Conservation (phyloP, 306 rosid genomes). For the Castanea mollissima region DNA sequence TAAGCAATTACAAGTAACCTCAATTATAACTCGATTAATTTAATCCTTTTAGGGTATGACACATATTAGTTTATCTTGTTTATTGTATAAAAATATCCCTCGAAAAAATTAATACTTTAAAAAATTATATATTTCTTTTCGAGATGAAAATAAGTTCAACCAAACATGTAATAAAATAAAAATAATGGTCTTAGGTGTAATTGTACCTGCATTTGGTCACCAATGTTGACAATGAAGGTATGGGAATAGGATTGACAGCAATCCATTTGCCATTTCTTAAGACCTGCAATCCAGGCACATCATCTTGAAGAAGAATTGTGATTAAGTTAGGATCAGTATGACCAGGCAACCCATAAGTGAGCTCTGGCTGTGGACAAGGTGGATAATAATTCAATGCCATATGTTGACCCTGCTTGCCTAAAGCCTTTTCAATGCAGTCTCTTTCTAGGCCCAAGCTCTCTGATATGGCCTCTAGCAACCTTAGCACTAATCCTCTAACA, state of each 20-base stretch:
- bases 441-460: slow-evolving; percentile 43
- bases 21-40: too few relatives aligned
- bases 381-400: slow-evolving; percentile 61
- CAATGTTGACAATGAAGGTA: slow-evolving; percentile 47
- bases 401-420: slow-evolving; percentile 48
- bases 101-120: too few relatives aligned
- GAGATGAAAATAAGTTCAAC: too few relatives aligned
- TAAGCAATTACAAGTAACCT: too few relatives aligned
- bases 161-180: neutral
- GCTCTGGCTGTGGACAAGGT: slow-evolving; percentile 52
- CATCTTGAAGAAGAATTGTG: slow-evolving; percentile 51
- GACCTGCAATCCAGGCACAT: slow-evolving; percentile 54
- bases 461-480: slow-evolving; percentile 42
- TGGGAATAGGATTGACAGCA: slow-evolving; percentile 42
- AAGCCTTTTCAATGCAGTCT: slow-evolving; percentile 23
- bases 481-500: slow-evolving; percentile 35
- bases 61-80: too few relatives aligned
- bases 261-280: slow-evolving; percentile 42
- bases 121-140: too few relatives aligned
- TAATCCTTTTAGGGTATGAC: too few relatives aligned
- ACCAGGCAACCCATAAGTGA: slow-evolving; percentile 49
- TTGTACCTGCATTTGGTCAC: slow-evolving; percentile 57
- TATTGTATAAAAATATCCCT: too few relatives aligned
- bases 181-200: neutral
- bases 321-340: slow-evolving; percentile 50